A percentile compares a stretch with the other conserved stretches of the same genome.
Evolutionary conservation across 1,284 basidiomycete genomes (phyloP).

Genomic region (Trametes sp.): DNA sequence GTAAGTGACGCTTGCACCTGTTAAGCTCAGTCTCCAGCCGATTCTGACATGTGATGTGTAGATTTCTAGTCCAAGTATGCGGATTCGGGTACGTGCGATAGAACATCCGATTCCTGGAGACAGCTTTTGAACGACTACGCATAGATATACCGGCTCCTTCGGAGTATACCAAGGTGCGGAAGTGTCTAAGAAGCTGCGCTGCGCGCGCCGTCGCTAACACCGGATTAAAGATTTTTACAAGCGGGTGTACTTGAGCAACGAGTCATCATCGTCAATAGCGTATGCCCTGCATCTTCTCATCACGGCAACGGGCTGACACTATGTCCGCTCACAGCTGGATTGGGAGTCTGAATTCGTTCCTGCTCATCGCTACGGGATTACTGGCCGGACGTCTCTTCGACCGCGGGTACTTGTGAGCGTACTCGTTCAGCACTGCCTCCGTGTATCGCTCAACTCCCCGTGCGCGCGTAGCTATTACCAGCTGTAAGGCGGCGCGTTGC

Average conservation of each 20-base stretch:
- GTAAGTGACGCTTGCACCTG: slow-evolving; percentile 2
- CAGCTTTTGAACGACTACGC: too few relatives aligned
- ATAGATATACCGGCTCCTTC: slow-evolving; percentile 52
- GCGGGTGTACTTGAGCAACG: slow-evolving; percentile 24
- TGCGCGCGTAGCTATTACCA: slow-evolving; percentile 27
- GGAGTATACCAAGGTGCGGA: slow-evolving; percentile 55
- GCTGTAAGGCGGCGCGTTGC: slow-evolving; percentile 19
- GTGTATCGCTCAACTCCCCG: too few relatives aligned
- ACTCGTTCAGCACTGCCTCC: too few relatives aligned
- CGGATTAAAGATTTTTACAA: slow-evolving; percentile 30
- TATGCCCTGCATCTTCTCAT: slow-evolving; percentile 30
- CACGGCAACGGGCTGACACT: slow-evolving; percentile 1
- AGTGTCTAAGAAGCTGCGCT: too few relatives aligned
- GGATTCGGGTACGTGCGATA: slow-evolving; percentile 34
- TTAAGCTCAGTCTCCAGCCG: slow-evolving; percentile 41
- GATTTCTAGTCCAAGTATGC: slow-evolving; percentile 33
- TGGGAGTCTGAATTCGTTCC: slow-evolving; percentile 48
- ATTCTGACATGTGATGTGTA: not conserved
- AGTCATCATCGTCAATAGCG: slow-evolving; percentile 47
- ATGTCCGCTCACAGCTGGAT: slow-evolving; percentile 50
- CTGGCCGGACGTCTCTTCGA: slow-evolving; percentile 42
- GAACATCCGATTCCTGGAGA: too few relatives aligned
- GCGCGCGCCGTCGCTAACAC: too few relatives aligned
- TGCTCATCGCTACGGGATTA: slow-evolving; percentile 42
- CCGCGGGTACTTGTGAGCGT: slow-evolving; percentile 36